phyloP scores from a whole-genome alignment of 2,329 filamentous ascomycete genomes.

The Didymella arachidicola region DNA sequence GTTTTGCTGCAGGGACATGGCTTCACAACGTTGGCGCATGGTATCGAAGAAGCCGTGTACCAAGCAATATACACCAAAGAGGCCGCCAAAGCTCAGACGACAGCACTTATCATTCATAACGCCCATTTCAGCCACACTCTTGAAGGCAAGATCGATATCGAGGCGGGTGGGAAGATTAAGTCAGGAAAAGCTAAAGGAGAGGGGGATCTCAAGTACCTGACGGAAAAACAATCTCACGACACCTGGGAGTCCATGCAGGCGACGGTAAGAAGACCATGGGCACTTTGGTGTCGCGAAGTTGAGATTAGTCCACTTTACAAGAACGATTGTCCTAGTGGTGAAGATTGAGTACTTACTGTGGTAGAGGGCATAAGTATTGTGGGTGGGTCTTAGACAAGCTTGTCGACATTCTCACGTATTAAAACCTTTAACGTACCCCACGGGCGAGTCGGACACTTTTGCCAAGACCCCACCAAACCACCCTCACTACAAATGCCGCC shows the following conservation, averaged over 20 bases:
- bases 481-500: too few relatives aligned
- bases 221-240: conserved; percentile 53
- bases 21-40: conserved; percentile 53
- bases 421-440: too few relatives aligned
- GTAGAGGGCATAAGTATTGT: too few relatives aligned
- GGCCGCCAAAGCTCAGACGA: conserved; percentile 53
- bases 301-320: conserved; percentile 50
- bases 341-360: conserved; percentile 29
- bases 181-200: conserved; percentile 52
- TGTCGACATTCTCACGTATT: too few relatives aligned
- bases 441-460: too few relatives aligned
- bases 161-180: conserved; percentile 52
- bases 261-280: conserved; percentile 52
- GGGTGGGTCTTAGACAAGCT: too few relatives aligned
- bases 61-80: conserved; percentile 55
- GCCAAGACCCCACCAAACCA: too few relatives aligned
- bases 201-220: conserved; percentile 54
- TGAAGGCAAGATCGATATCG: conserved; percentile 51
- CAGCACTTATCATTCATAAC: conserved; percentile 46
- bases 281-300: conserved; percentile 55
- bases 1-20: conserved; percentile 56
- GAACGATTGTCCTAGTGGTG: conserved; percentile 49
- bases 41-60: conserved; percentile 57
- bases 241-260: conserved; percentile 49
- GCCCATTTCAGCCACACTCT: conserved; percentile 49